phyloP scores from a whole-genome alignment of 2,329 filamentous ascomycete species.

The Fusarium papillatum region DNA sequence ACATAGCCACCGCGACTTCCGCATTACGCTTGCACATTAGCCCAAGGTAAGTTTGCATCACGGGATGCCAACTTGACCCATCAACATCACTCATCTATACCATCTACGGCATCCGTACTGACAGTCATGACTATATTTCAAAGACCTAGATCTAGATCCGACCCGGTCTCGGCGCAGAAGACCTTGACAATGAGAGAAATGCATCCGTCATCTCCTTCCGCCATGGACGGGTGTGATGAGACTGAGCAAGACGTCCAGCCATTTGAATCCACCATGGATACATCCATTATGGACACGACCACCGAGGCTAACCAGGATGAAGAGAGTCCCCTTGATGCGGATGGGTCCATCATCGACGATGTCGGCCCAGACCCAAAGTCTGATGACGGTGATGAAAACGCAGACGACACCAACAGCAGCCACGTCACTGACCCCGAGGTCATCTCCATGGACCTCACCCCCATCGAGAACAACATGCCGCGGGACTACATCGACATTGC shows the following conservation, averaged over 20 bases:
- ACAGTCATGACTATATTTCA: neutral
- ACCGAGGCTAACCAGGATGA: neutral
- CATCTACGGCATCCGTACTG: neutral
- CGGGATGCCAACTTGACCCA: neutral
- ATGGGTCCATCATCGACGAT: neutral
- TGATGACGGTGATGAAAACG: neutral
- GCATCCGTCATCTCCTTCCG: neutral
- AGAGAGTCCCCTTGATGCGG: neutral
- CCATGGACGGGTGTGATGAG: neutral
- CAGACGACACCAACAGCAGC: neutral
- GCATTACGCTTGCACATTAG: neutral
- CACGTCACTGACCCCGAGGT: neutral
- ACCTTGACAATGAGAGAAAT: neutral
- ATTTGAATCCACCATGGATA: conserved; percentile 1
- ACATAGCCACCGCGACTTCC: neutral
- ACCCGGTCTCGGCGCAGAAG: neutral
- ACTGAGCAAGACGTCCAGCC: neutral
- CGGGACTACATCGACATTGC: conserved; percentile 33
- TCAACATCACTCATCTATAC: neutral
- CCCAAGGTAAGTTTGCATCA: neutral
- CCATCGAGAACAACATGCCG: conserved; percentile 30
- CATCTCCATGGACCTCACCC: conserved; percentile 20
- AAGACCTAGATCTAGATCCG: neutral
- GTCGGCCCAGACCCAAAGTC: neutral
- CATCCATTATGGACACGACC: neutral